Base-by-base conservation (phyloP, 2,329 filamentous ascomycete genomes). In the Laburnicola sp. region DNA sequence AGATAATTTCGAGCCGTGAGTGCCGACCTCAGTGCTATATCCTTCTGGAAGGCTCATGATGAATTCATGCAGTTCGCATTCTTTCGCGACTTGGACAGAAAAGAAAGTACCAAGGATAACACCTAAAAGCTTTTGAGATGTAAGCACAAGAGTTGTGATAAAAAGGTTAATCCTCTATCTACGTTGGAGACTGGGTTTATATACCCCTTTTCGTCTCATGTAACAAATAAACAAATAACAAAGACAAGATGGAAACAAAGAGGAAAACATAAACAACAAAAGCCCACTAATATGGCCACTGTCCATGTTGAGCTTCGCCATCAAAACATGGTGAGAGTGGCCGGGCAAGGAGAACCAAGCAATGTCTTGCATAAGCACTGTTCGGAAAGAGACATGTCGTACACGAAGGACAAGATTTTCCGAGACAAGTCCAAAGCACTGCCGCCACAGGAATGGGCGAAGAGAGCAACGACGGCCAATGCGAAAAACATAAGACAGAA, bases 311-410 rank as follows among this genome's bases (percentile, higher is more conserved):
- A 80, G 69, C 51, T 71, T 74, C 4, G 74, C 72, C 65, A 80
- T 75, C 8, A 80, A 67, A 2, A 72, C 68, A 27, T 77, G 73
- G 6, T 76, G 72, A 6, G 73, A 75, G 32, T 75, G 74, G 1
- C 73, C 74, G 4, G 72, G 69, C 36, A 68, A 65, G 6, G 75
- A 72, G 46, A 79, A 80, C 77, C 78, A 81, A 7, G 71, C 55
- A 65, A 85, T 80, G 52, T 83, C 79, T 59, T 85, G 82, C 21
- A 77, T 74, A 4, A 85, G 71, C 1, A 82, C 78, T 42, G 78
- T 80, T 40, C 76, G 72, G 48, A 86, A 71, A 2, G 78, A 76
- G 4, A 72, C 59, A 30, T 75, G 72, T 36, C 78, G 73, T 9
- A 80, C 71, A 9, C 76, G 72, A 11, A 73, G 65, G 5, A 77